Evolutionary conservation across 2,329 filamentous ascomycete genomes (phyloP), one percentile per base, ranked within the genome.

Genomic region (Aspergillus ibericus): DNA sequence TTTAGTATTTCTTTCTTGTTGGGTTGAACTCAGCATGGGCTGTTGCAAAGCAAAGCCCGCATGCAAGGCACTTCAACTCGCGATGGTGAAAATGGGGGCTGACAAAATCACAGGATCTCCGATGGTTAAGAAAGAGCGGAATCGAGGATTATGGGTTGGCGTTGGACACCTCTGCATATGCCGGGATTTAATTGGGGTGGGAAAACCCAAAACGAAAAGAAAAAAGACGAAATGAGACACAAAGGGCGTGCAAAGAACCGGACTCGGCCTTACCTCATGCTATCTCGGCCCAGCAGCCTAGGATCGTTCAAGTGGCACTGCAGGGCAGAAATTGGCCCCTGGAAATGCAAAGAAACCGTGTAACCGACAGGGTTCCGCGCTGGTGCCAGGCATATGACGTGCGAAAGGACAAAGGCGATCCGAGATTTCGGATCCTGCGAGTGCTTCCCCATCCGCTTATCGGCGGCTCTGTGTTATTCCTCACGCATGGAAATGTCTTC

Each of bases 121-220:
- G 60, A 61, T 54, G 60, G 56, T 55, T 49, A 54, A 62, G 42
- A 59, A 52, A 52, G 63, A 66, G 65, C 65, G 68, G 60, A 62
- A 58, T 61, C 59, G 61, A 65, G 62, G 55, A 63, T 65, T 60
- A 56, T 47, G 56, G 54, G 56, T 51, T 55, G 53, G 54, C 61
- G 64, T 74, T 71, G 68, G 70, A 74, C 70, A 73, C 61, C 69
- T 68, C 44, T 72, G 71, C 70, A 72, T 73, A 65, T 59, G 59
- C 62, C 60, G 58, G 52, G 46, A 47, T 32, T 25, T 44, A 50
- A 29, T 35, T 34, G 38, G 16, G 50, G 22, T 18, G 47, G 35
- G 38, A 10, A 20, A 29, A 20, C 22, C 9, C n/a, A 22, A 51
- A 20, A 8, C 13, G 15, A 18, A 52, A 64, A 63, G 54, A 62